A percentile compares a stretch with the other conserved stretches of the same genome.
phyloP scores from a whole-genome alignment of 768 basidiomycete species.

The Hemileccinum rubropunctum region DNA sequence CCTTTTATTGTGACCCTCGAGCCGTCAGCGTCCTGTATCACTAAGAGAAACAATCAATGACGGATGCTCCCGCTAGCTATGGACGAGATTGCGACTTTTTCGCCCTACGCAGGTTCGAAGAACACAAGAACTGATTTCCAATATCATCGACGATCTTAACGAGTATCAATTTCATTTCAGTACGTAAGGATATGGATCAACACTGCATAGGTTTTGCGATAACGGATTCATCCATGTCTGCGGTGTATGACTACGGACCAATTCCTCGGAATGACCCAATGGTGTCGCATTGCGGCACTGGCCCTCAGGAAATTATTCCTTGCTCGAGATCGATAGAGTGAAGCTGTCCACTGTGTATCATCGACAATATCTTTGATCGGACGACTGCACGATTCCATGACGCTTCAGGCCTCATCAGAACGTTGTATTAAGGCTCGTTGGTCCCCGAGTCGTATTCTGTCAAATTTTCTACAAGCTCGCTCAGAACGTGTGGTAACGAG shows the following conservation, averaged over 20 bases:
- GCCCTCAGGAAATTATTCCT: neutral
- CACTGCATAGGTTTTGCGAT: neutral
- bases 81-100: slow-evolving; percentile 6
- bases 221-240: neutral
- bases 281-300: neutral
- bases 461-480: too few relatives aligned
- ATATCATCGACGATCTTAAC: neutral
- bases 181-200: neutral
- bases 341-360: too few relatives aligned
- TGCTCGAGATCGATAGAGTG: too few relatives aligned
- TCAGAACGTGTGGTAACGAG: too few relatives aligned
- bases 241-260: slow-evolving; percentile 5
- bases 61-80: neutral
- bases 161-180: neutral
- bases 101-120: slow-evolving; percentile 4
- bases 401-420: too few relatives aligned
- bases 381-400: too few relatives aligned
- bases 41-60: neutral
- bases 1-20: slow-evolving; percentile 27
- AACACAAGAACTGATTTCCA: neutral
- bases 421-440: too few relatives aligned
- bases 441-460: too few relatives aligned
- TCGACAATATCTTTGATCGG: too few relatives aligned
- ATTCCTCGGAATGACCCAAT: slow-evolving; percentile 3
- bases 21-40: neutral